These are phyloP conservation scores for Lycium barbarum DNA, from an alignment of 257 asterid genomes.

Conservation along the genomic window DNA sequence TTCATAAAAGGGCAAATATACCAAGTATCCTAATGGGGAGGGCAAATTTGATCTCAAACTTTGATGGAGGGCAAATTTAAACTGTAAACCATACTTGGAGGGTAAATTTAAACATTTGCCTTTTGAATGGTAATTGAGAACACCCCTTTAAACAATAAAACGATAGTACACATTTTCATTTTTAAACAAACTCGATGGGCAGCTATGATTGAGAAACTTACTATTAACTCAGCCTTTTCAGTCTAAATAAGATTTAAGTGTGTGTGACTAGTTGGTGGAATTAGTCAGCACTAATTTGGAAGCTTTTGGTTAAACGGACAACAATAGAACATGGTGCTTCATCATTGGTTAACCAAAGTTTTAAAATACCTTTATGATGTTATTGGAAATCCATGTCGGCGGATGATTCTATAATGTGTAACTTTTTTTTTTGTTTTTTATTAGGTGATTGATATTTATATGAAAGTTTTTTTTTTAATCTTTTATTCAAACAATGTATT, in stretches of 20 bases:
- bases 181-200: background rate
- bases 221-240: background rate
- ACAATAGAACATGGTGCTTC: background rate
- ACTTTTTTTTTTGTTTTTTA: background rate
- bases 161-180: background rate
- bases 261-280: slow-evolving; percentile 21
- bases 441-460: background rate
- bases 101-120: too few relatives aligned
- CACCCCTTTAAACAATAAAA: background rate
- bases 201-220: background rate
- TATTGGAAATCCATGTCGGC: background rate
- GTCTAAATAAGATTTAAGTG: background rate
- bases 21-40: too few relatives aligned
- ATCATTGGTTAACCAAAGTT: background rate
- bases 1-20: too few relatives aligned
- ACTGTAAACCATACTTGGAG: too few relatives aligned
- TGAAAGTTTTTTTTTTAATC: too few relatives aligned
- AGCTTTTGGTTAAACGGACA: background rate
- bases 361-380: background rate
- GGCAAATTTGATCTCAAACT: too few relatives aligned
- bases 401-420: background rate
- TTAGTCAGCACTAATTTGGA: background rate
- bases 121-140: too few relatives aligned
- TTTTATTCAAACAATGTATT: too few relatives aligned
- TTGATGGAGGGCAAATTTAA: too few relatives aligned